phyloP scores from a whole-genome alignment of 768 basidiomycete species.

The Leccinum ochraceum region DNA sequence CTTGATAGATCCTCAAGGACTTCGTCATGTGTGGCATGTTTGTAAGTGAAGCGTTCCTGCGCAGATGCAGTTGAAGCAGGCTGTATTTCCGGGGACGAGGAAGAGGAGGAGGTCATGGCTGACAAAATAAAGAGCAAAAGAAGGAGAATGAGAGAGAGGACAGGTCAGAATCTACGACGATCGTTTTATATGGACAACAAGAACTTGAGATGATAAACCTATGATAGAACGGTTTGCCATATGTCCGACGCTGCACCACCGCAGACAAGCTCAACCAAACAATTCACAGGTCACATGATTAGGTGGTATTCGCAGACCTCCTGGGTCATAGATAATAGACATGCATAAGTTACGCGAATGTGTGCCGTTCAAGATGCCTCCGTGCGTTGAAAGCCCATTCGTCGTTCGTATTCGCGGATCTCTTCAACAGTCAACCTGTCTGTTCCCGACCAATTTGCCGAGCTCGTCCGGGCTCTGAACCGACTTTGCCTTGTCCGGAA shows the following conservation, averaged over 20 bases:
- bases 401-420: conserved; percentile 80
- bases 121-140: conserved; percentile 30
- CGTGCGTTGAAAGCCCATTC: conserved; percentile 78
- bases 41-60: conserved; percentile 53
- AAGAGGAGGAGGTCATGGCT: conserved; percentile 73
- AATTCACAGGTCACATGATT: conserved; percentile 21
- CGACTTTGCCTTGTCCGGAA: conserved; percentile 78
- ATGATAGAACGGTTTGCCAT: conserved; percentile 26
- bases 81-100: conserved; percentile 74
- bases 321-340: conserved; percentile 4
- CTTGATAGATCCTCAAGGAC: conserved; percentile 91
- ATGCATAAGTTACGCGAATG: conserved; percentile 12
- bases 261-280: conserved; percentile 26
- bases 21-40: conserved; percentile 77
- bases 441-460: conserved; percentile 95
- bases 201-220: conserved; percentile 27
- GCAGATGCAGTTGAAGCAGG: conserved; percentile 44
- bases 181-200: conserved; percentile 37
- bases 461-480: conserved; percentile 89
- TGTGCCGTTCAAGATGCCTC: conserved; percentile 15
- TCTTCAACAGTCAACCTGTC: conserved; percentile 85
- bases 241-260: conserved; percentile 15
- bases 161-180: conserved; percentile 29
- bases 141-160: conserved; percentile 33
- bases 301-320: background rate